These are phyloP conservation scores for Fusarium sambucinum DNA, from an alignment of 2,329 filamentous ascomycete species.

Conservation along the genomic window DNA sequence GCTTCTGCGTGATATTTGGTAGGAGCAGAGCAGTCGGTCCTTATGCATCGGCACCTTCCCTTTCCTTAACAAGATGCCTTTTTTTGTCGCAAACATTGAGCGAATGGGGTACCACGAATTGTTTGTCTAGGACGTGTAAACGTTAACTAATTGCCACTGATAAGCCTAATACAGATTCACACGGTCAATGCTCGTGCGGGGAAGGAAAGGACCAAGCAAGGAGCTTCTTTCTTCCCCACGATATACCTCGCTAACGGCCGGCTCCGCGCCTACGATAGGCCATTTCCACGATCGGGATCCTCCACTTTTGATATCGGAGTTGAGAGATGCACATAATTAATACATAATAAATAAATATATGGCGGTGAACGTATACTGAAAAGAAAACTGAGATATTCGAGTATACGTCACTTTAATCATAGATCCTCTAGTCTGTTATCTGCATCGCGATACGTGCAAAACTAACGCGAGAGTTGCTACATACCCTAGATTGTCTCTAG, in stretches of 20 bases:
- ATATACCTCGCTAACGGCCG: conserved; percentile 47
- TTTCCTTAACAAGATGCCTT: conserved; percentile 31
- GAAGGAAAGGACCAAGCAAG: conserved; percentile 32
- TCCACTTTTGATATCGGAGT: conserved; percentile 45
- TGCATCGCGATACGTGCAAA: neutral
- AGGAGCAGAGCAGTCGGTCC: conserved; percentile 26
- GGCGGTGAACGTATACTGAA: neutral
- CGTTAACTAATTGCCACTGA: conserved; percentile 40
- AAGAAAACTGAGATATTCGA: neutral
- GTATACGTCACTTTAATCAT: neutral
- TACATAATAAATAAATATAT: neutral
- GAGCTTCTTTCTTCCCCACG: conserved; percentile 40
- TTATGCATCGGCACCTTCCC: conserved; percentile 36
- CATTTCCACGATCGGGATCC: conserved; percentile 47
- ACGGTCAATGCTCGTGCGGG: conserved; percentile 36
- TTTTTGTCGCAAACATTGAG: conserved; percentile 28
- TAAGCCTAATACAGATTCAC: conserved; percentile 43
- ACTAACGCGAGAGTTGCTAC: neutral
- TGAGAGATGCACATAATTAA: conserved; percentile 20
- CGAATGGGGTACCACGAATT: conserved; percentile 28
- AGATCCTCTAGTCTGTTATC: neutral
- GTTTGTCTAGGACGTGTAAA: conserved; percentile 28
- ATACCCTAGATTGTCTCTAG: neutral
- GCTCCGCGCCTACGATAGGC: conserved; percentile 48
- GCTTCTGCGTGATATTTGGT: conserved; percentile 36